Base-by-base conservation (phyloP, 352 stramenopile species). In the Pythium angustatum region DNA sequence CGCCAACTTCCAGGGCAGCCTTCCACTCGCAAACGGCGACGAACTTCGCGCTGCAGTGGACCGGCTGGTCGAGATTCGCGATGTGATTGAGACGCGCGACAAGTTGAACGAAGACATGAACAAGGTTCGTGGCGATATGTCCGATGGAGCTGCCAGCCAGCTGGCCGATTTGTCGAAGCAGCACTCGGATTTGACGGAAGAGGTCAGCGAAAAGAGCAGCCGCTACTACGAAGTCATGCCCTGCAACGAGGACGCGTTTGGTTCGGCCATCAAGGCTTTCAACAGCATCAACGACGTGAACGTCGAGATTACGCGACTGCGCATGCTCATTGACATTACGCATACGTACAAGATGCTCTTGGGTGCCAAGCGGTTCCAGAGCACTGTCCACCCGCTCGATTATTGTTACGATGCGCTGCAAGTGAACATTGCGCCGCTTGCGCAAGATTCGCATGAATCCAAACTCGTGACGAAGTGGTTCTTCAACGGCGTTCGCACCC, bases 181-280 rank as follows among this genome's bases (percentile, higher is more conserved):
- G 34, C 79, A 91, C 52, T 71, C 69, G 7, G 64, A 69, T 0
- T 66, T 88, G 27, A 91, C 74, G 0, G 84, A 93, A 62, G 72
- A 77, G 8, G 75, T 93, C 48, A 91, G 82, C 43, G 82, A 90
- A 40, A 78, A 76, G 59, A 88, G 78, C 48, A 90, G 80, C 40
- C 78, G 84, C 17, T 93, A 93, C 63, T 91, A 90, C 60, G 84
- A 93, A 58, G 68, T 91, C 11, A 91, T 93, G 75, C 84, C 84
- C 21, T 87, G 77, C 30, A 79, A 87, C 57, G 84, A 93, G 68
- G 76, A 90, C 22, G 71, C 65, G 34, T 80, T 87, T 24, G 78
- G 73, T 2, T 67, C 72, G 11, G 73, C 80, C 27, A 90, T 93
- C 53, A 73, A 78, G 27, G 79, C 75, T 9, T 93, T 93, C 30